phyloP scores from a whole-genome alignment of 192 early-diverging fungal species.

The Coemansia sp. region DNA sequence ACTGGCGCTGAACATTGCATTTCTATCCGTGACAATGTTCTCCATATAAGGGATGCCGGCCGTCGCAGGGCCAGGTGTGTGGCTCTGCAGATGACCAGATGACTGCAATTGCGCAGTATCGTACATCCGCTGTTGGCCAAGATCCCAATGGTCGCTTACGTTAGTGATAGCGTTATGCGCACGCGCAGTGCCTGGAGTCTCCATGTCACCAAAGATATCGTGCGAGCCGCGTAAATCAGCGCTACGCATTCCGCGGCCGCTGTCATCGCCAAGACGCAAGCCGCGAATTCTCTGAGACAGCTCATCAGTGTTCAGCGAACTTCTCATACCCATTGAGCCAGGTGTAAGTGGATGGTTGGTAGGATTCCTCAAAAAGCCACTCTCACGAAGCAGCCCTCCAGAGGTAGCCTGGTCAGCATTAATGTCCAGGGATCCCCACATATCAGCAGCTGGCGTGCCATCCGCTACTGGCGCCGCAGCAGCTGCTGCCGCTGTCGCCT shows the following conservation, averaged over 20 bases:
- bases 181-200: conserved; percentile 20
- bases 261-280: conserved; percentile 38
- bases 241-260: conserved; percentile 34
- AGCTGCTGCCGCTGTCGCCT: conserved; percentile 9
- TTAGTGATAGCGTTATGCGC: conserved; percentile 20
- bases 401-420: conserved; percentile 10
- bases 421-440: conserved; percentile 27
- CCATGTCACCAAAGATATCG: conserved; percentile 45
- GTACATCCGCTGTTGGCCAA: conserved; percentile 27
- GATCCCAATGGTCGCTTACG: conserved; percentile 42
- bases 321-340: conserved; percentile 14
- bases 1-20: conserved; percentile 22
- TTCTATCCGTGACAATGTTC: conserved; percentile 36
- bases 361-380: conserved; percentile 5
- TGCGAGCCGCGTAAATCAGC: conserved; percentile 38
- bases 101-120: conserved; percentile 18
- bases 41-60: conserved; percentile 25
- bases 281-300: conserved; percentile 35
- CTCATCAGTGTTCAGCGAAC: conserved; percentile 30
- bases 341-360: conserved; percentile 13
- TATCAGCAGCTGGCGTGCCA: conserved; percentile 11
- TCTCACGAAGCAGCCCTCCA: conserved; percentile 20
- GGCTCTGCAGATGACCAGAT: conserved; percentile 26
- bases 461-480: conserved; percentile 4
- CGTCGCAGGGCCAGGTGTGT: conserved; percentile 11